phyloP scores from a whole-genome alignment of 208 protist genomes.

The Naegleria lovaniensis region DNA sequence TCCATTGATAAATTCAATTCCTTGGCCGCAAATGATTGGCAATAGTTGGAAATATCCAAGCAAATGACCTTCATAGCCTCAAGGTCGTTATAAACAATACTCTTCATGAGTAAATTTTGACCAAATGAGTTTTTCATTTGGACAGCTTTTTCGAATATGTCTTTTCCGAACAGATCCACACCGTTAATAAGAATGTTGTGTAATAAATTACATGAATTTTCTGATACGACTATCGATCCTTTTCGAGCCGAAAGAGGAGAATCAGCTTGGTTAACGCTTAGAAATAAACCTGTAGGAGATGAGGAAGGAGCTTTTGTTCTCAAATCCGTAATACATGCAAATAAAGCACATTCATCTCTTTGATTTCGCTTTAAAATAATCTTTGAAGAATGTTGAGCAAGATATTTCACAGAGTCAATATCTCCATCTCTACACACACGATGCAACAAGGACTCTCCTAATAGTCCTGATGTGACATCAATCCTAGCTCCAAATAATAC shows the following conservation, averaged over 20 bases:
- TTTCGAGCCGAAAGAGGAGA: neutral
- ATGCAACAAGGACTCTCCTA: neutral
- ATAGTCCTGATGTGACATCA: neutral
- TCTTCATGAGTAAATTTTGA: neutral
- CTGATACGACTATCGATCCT: neutral
- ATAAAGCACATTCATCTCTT: neutral
- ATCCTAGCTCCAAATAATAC: neutral
- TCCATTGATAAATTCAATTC: neutral
- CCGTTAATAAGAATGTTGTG: neutral
- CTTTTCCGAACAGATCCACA: neutral
- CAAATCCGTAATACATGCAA: neutral
- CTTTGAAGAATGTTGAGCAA: neutral
- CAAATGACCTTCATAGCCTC: neutral
- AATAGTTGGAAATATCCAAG: neutral
- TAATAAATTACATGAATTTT: neutral
- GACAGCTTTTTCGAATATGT: neutral
- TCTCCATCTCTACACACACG: neutral
- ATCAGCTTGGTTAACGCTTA: neutral
- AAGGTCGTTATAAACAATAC: neutral
- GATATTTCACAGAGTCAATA: neutral
- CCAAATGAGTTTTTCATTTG: neutral
- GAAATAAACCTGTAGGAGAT: no score
- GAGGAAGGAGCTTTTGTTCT: neutral
- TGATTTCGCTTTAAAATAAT: neutral
- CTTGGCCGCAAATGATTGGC: neutral